Evolutionary conservation across 2,329 filamentous ascomycete species (phyloP), one percentile per base, ranked within the genome.

Genomic region (Diaporthe eres): DNA sequence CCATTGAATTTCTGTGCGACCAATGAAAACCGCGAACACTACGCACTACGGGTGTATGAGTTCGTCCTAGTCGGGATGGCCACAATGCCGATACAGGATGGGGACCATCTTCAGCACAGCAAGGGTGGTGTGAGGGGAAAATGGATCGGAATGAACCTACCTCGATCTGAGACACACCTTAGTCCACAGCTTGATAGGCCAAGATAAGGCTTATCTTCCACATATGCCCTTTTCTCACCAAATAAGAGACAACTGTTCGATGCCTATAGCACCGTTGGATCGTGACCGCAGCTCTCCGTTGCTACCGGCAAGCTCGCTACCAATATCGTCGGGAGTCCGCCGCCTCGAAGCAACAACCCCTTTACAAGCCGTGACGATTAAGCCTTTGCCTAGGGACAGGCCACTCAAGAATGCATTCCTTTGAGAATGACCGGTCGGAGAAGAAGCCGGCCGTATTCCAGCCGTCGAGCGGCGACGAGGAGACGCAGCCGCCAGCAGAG

Each of bases 171-270:
- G 58, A 61, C 58, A 55, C 17, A 44, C 9, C 39, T 58, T 25
- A 49, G 34, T 44, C 65, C 60, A 22, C 47, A 28, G 71, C 53
- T 65, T 76, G 63, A 74, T 76, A 76, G 74, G 74, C 37, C 71
- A 13, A 76, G 74, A 74, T 74, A 76, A 76, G 71, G 55, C 71
- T 71, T 65, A 74, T 76, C 71, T 71, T 25, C 15, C 44, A 49
- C 28, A 34, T 53, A 74, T 39, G 22, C 15, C 28, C 58, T 57
- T 49, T 15, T 1, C 12, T 44, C 1, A 15, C 12, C 44, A 25
- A 53, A 61, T 63, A 55, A n/a, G 34, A 47, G 25, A 34, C 53
- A n/a, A n/a, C 8, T 53, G 34, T 4, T 13, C 19, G 49, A 15
- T 19, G 49, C 34, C n/a, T 28, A 65, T n/a, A 4, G 19, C 28